Percentiles rank a stretch among this genome's conserved stretches.
Evolutionary conservation across 2,329 filamentous ascomycete species (phyloP).

Genomic region (Elsinoe australis): DNA sequence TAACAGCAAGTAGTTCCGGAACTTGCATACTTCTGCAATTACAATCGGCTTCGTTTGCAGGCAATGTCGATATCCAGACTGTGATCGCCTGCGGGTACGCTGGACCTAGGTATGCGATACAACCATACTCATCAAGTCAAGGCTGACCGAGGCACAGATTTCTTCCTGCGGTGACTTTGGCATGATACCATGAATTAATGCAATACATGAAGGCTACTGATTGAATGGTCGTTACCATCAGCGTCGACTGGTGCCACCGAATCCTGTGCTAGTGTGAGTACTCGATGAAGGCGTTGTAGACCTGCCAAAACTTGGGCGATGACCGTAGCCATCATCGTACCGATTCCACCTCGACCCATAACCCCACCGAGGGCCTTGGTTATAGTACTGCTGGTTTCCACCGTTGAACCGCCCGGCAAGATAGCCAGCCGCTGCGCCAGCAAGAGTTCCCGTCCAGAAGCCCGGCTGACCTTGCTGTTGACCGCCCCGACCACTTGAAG

Average conservation of each 20-base stretch:
- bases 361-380: conserved; percentile 18
- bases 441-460: conserved; percentile 64
- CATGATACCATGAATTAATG: background rate
- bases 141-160: conserved; percentile 5
- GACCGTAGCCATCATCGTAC: conserved; percentile 23
- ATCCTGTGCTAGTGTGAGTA: conserved; percentile 26
- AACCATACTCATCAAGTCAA: background rate
- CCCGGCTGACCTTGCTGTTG: conserved; percentile 51
- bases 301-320: background rate
- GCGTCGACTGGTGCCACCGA: conserved; percentile 30
- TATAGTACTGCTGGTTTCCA: conserved; percentile 15
- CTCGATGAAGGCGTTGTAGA: background rate
- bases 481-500: conserved; percentile 18
- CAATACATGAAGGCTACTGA: conserved; percentile 4
- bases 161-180: conserved; percentile 1
- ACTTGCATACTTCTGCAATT: conserved; percentile 83
- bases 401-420: conserved; percentile 43
- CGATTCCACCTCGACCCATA: conserved; percentile 16
- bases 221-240: conserved; percentile 12
- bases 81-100: conserved; percentile 77
- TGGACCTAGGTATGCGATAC: conserved; percentile 56
- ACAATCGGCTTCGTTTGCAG: conserved; percentile 67
- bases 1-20: conserved; percentile 48
- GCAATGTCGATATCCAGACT: conserved; percentile 84
- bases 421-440: conserved; percentile 63